These are phyloP conservation scores for Pyrus bretschneideri DNA, from an alignment of 306 rosid species.

Conservation along the genomic window DNA sequence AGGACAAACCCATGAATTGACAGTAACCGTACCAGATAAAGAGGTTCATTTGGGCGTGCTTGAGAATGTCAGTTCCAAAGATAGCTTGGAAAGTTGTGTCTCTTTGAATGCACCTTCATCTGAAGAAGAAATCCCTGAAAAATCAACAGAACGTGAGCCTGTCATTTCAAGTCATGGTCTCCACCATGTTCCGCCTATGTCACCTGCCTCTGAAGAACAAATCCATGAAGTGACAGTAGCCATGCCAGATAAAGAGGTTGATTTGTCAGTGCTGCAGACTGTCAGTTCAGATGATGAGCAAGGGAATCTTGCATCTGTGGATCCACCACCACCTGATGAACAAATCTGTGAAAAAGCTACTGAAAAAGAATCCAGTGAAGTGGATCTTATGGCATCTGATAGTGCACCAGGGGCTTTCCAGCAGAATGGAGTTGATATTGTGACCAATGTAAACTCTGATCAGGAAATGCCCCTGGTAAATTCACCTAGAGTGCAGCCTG, in stretches of 20 bases:
- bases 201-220: constrained; percentile 21
- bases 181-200: constrained; percentile 2
- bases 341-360: constrained; percentile 7
- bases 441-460: constrained; percentile 18
- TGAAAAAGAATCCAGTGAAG: constrained; percentile 17
- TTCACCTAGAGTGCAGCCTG: constrained; percentile 18
- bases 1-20: constrained; percentile 11
- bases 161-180: constrained; percentile 9
- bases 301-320: constrained; percentile 13
- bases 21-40: constrained; percentile 3
- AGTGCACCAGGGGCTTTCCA: constrained; percentile 21
- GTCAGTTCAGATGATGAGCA: constrained; percentile 2
- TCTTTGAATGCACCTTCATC: constrained; percentile 19
- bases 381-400: constrained; percentile 12
- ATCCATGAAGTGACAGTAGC: background rate
- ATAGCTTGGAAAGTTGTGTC: background rate
- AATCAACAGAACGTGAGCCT: constrained; percentile 14
- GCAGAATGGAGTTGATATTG: constrained; percentile 30
- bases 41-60: constrained; percentile 19
- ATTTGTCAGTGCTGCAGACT: constrained; percentile 14
- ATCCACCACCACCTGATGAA: constrained; percentile 26
- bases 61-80: constrained; percentile 17
- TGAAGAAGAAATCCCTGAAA: constrained; percentile 9
- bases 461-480: constrained; percentile 25
- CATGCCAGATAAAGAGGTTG: constrained; percentile 21